These are phyloP conservation scores for Mallotus japonicus DNA, from an alignment of 441 rosid species.

Conservation along the genomic window DNA sequence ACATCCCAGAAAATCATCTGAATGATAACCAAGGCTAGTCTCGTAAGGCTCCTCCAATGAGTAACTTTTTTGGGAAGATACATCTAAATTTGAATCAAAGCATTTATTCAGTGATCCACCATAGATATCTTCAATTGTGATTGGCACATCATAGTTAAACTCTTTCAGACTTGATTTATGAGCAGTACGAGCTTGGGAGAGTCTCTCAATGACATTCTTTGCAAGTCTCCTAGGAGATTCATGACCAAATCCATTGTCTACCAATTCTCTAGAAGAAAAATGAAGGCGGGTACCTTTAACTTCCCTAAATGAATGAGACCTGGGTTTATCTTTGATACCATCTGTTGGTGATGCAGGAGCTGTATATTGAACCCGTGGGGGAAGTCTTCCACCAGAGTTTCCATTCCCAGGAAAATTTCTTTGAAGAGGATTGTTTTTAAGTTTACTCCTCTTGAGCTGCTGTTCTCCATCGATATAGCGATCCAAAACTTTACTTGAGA, in stretches of 20 bases:
- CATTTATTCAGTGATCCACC: conserved; percentile 46
- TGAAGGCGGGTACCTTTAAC: conserved; percentile 46
- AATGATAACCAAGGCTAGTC: conserved; percentile 31
- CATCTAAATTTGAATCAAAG: conserved; percentile 47
- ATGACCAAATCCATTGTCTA: conserved; percentile 55
- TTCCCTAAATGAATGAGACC: conserved; percentile 74
- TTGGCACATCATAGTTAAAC: conserved; percentile 49
- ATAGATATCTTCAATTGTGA: conserved; percentile 78
- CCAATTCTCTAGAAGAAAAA: conserved; percentile 57
- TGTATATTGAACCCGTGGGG: conserved; percentile 65
- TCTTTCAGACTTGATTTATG: conserved; percentile 51
- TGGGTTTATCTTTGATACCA: conserved; percentile 40
- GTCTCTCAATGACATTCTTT: conserved; percentile 80
- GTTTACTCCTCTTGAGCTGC: conserved; percentile 53
- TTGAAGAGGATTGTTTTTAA: conserved; percentile 39
- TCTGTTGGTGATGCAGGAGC: conserved; percentile 67
- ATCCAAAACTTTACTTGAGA: conserved; percentile 77
- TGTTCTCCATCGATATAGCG: conserved; percentile 96
- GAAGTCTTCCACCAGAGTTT: conserved; percentile 50
- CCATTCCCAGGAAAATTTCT: conserved; percentile 44
- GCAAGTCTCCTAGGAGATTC: conserved; percentile 89
- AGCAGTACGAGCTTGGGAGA: conserved; percentile 52
- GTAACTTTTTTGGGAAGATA: conserved; percentile 37
- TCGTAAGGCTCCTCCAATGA: conserved; percentile 45
- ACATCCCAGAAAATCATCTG: conserved; percentile 36